Evolutionary conservation across 371 early-diverging fungal species (phyloP).

Genomic region (Fennellomyces sp.): DNA sequence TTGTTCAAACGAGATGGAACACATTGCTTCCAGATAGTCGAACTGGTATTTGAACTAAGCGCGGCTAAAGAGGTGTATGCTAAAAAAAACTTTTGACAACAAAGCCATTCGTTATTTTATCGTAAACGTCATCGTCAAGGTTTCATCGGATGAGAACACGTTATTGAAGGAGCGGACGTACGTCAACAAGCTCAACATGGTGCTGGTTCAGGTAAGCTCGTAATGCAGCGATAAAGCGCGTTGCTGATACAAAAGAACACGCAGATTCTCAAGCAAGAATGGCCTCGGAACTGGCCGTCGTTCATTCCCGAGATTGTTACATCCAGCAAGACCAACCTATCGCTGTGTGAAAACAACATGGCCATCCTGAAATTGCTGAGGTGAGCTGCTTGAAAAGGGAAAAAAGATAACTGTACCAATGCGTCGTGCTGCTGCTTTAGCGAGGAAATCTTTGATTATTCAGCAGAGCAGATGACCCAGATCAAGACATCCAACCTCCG

Average conservation of each 20-base stretch:
- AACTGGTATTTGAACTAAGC: slow-evolving; percentile 60
- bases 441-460: slow-evolving; percentile 99
- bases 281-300: slow-evolving; percentile 99
- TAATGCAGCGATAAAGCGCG: no score
- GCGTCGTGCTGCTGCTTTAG: slow-evolving; percentile 41
- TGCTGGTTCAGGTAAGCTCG: slow-evolving; percentile 90
- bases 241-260: no score
- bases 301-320: slow-evolving; percentile 98
- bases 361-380: slow-evolving; percentile 95
- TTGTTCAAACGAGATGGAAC: slow-evolving; percentile 98
- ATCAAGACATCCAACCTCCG: slow-evolving; percentile 90
- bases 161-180: slow-evolving; percentile 74
- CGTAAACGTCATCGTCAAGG: slow-evolving; percentile 87
- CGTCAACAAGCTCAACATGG: slow-evolving; percentile 92
- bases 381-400: slow-evolving; percentile 55
- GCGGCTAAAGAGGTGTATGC: not conserved
- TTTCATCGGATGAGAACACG: slow-evolving; percentile 81
- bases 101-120: slow-evolving; percentile 93
- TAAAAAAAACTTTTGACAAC: not conserved
- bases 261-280: slow-evolving; percentile 99
- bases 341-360: slow-evolving; percentile 99
- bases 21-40: slow-evolving; percentile 89
- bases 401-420: no score
- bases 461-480: slow-evolving; percentile 97
- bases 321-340: slow-evolving; percentile 90